These are phyloP conservation scores for Picea abies DNA, from an alignment of 83 land plant species.

Conservation along the genomic window DNA sequence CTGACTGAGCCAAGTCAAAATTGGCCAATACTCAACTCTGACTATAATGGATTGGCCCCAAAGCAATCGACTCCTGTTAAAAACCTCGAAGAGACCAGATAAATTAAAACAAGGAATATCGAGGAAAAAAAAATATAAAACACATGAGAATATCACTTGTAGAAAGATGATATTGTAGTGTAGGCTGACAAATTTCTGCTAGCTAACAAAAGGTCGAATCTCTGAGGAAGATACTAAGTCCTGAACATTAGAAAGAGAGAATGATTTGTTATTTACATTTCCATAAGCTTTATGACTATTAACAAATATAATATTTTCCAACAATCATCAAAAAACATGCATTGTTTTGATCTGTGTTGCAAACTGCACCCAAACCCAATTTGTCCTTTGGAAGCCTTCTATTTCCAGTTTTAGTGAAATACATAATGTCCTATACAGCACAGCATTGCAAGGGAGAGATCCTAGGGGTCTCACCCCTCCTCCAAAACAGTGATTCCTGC, in stretches of 20 bases:
- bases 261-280: neutral
- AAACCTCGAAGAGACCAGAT: neutral
- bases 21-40: too few relatives aligned
- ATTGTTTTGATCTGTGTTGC: too few relatives aligned
- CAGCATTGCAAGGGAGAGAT: too few relatives aligned
- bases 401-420: too few relatives aligned
- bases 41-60: neutral
- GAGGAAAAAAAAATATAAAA: neutral
- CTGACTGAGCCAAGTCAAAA: too few relatives aligned
- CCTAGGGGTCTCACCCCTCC: too few relatives aligned
- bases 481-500: too few relatives aligned
- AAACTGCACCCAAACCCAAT: too few relatives aligned
- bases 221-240: neutral
- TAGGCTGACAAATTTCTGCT: neutral
- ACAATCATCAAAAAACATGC: too few relatives aligned
- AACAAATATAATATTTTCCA: neutral
- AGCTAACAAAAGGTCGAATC: neutral
- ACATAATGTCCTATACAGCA: too few relatives aligned
- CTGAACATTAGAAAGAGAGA: neutral
- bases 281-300: neutral
- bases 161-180: neutral
- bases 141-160: neutral
- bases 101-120: neutral
- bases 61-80: neutral
- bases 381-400: too few relatives aligned